Conservation (phyloP, 1,139 yeast genomes). For the Saccharomyces hybrid region DNA sequence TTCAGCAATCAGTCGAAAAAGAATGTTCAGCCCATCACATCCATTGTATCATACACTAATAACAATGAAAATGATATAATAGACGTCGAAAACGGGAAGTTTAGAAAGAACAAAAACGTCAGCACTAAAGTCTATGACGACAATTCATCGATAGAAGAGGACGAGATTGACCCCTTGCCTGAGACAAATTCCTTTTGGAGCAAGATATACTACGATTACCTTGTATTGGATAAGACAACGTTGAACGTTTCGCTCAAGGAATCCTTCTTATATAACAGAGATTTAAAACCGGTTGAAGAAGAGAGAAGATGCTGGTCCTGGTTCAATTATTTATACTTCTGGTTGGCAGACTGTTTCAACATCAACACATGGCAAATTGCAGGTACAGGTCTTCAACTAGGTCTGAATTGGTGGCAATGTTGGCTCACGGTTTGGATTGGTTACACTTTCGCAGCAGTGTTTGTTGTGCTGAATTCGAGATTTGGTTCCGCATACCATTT, state of each 20-base stretch:
- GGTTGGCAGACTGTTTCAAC: constrained; percentile 83
- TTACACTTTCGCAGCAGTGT: constrained; percentile 50
- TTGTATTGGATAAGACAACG: constrained; percentile 22
- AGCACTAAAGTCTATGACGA: constrained; percentile 2
- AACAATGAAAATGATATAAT: neutral
- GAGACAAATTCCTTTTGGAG: constrained; percentile 16
- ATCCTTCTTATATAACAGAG: constrained; percentile 59
- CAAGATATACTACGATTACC: constrained; percentile 16
- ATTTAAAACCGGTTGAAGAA: constrained; percentile 60
- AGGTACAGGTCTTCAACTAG: constrained; percentile 65
- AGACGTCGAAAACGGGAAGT: neutral
- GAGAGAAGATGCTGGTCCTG: constrained; percentile 67
- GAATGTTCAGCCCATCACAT: constrained; percentile 4
- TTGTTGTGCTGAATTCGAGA: constrained; percentile 57
- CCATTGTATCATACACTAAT: constrained; percentile 4
- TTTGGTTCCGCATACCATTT: constrained; percentile 68
- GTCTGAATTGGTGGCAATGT: constrained; percentile 81
- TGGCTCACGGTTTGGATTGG: constrained; percentile 82
- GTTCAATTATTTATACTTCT: constrained; percentile 68
- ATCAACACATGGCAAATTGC: constrained; percentile 89
- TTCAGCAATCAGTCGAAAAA: constrained; percentile 5
- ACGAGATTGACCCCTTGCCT: neutral
- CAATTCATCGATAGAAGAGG: constrained; percentile 6
- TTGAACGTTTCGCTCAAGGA: constrained; percentile 32
- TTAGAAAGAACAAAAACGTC: neutral